Conservation (phyloP, 176 grass and related monocot genomes). For the Elaeis guineensis region DNA sequence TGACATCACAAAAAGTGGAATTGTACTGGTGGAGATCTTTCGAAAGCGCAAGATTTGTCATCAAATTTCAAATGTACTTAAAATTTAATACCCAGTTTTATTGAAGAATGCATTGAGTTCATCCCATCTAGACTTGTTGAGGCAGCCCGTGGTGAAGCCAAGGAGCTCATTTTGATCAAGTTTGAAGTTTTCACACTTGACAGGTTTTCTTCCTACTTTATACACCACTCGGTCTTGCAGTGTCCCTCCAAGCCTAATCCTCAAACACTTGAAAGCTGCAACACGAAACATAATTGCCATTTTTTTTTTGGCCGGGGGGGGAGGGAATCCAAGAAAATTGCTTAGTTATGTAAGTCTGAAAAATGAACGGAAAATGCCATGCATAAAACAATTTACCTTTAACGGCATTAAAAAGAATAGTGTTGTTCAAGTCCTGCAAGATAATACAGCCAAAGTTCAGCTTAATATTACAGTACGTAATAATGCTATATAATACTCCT, state of each 20-base stretch:
- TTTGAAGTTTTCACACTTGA: slow-evolving; percentile 21
- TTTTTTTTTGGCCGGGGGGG: no score
- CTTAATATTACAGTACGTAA: not conserved
- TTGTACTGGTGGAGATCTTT: no score
- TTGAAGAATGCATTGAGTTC: slow-evolving; percentile 47
- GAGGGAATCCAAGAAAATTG: no score
- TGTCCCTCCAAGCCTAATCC: slow-evolving; percentile 51
- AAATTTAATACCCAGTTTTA: slow-evolving; percentile 24
- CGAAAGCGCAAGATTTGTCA: no score
- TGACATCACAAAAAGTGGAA: no score
- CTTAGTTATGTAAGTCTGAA: no score
- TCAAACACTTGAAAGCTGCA: slow-evolving; percentile 35
- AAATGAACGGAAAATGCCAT: no score
- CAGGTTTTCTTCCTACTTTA: slow-evolving; percentile 14
- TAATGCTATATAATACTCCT: no score
- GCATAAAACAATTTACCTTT: slow-evolving; percentile 14
- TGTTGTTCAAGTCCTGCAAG: slow-evolving; percentile 38
- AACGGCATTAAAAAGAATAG: slow-evolving; percentile 40
- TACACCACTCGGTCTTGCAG: slow-evolving; percentile 50
- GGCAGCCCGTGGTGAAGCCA: slow-evolving; percentile 39
- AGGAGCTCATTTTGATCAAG: slow-evolving; percentile 26
- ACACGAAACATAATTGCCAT: no score
- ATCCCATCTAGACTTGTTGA: slow-evolving; percentile 38
- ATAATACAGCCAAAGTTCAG: not conserved
- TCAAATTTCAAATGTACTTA: no score